Evolutionary conservation across 1,284 basidiomycete species (phyloP), one percentile per base, ranked within the genome.

Genomic region (Cryptococcus neoformans): DNA sequence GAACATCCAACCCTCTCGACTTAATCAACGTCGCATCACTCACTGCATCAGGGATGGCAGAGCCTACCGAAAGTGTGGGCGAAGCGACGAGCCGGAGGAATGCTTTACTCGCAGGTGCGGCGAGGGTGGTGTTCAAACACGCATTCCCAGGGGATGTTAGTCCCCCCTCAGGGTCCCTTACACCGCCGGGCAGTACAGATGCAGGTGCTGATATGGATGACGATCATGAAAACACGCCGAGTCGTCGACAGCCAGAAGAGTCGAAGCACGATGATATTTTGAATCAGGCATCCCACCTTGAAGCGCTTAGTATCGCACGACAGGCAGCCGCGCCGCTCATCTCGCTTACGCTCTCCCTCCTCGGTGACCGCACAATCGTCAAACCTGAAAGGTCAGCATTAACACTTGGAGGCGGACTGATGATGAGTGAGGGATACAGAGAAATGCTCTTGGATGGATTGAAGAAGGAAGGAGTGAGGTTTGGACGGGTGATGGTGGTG

Each of bases 321-420:
- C 57, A 41, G 17, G 60, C 68, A 2, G 59, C 70, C 21, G 11
- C 34, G 34, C 63, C 68, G 2, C 40, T 75, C 38, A 60, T 72
- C 38, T 58, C 66, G 12, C 65, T 75, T 45, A 61, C 66, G 0
- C 53, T 65, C 35, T 62, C 64, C n/a, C 56, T 67, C 4, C 59
- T 75, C 2, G 73, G 73, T 16, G 73, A 75, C 58, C 46, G 58
- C 12, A 66, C 59, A 1, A 49, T 67, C 35, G 68, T 74, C 36
- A 57, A 63, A 28, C 66, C 69, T 3, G 44, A 56, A n/a, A 49
- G 49, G 17, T 65, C 70, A 2, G 67, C 62, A 0, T 55, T 75
- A 46, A 62, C 63, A 4, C 60, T 75, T 16, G 73, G 73, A 35
- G 73, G 73, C 3, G 73, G 73, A 2, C 55, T 75, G 53, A 68